Conservation (phyloP, 2,329 filamentous ascomycete genomes). For the Peltaster fructicola region DNA sequence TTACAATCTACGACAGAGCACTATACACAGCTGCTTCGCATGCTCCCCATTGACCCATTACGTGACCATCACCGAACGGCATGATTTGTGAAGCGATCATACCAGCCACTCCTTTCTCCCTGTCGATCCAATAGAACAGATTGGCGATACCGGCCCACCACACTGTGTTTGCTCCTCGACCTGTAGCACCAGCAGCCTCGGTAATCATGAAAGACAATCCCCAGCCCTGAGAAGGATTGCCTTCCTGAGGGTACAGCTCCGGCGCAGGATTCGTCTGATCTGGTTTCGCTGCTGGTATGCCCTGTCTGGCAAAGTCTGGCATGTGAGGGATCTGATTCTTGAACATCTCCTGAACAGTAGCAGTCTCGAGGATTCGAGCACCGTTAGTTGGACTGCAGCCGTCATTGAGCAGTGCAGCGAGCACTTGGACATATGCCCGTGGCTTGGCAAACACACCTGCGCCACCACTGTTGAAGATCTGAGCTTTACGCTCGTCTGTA, state of each 20-base stretch:
- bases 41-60: constrained; percentile 18
- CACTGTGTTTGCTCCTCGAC: constrained; percentile 17
- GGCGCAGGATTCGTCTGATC: constrained; percentile 20
- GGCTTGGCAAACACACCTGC: constrained; percentile 43
- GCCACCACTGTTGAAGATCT: constrained; percentile 41
- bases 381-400: constrained; percentile 42
- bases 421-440: constrained; percentile 43
- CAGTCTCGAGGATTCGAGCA: constrained; percentile 33
- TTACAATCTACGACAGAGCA: constrained; percentile 2
- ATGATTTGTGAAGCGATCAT: constrained; percentile 22
- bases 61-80: constrained; percentile 19
- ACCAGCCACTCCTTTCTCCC: constrained; percentile 21
- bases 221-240: constrained; percentile 44
- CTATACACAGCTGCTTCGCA: constrained; percentile 17
- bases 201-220: constrained; percentile 29
- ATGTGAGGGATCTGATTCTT: constrained; percentile 31
- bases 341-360: constrained; percentile 46
- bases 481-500: constrained; percentile 25
- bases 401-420: constrained; percentile 45
- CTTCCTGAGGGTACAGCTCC: constrained; percentile 32
- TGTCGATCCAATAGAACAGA: constrained; percentile 22
- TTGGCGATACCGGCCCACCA: constrained; percentile 21
- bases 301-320: constrained; percentile 18
- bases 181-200: constrained; percentile 17
- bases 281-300: constrained; percentile 17